Evolutionary conservation across 2,329 filamentous ascomycete genomes (phyloP).

Genomic region (Magnaporthiopsis rhizophila): DNA sequence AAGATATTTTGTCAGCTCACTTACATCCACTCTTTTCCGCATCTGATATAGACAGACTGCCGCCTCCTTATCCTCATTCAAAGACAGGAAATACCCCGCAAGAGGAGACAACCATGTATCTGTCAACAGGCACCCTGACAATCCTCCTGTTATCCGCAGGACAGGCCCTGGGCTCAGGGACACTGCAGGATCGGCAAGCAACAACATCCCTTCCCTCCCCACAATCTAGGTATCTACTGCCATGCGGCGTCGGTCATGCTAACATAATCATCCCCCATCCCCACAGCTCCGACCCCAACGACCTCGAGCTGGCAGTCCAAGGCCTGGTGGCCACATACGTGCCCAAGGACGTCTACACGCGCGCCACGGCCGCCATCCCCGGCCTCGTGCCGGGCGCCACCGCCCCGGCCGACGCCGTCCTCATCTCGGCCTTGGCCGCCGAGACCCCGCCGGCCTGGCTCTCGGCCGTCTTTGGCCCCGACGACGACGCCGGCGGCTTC

Average conservation of each 20-base stretch:
- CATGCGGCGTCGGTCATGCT: not conserved
- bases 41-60: not conserved
- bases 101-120: not conserved
- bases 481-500: conserved; percentile 8
- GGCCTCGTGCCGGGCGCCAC: conserved; percentile 15
- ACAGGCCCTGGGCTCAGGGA: not conserved
- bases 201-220: not conserved
- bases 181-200: conserved; percentile 2
- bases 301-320: conserved; percentile 18
- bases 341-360: conserved; percentile 17
- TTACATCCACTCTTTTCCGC: not conserved
- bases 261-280: not conserved
- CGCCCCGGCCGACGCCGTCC: conserved; percentile 19
- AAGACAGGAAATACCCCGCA: not conserved
- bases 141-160: not conserved
- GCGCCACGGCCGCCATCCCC: conserved; percentile 18
- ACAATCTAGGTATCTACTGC: not conserved
- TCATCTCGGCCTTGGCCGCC: conserved; percentile 18
- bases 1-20: not conserved
- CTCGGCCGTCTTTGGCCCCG: conserved; percentile 9
- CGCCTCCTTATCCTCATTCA: not conserved
- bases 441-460: conserved; percentile 17
- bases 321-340: conserved; percentile 22
- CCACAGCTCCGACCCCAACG: conserved; percentile 3
- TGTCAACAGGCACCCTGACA: not conserved